Evolutionary conservation across 1,284 basidiomycete species (phyloP), one percentile per base, ranked within the genome.

Genomic region (Ustilago hordei): DNA sequence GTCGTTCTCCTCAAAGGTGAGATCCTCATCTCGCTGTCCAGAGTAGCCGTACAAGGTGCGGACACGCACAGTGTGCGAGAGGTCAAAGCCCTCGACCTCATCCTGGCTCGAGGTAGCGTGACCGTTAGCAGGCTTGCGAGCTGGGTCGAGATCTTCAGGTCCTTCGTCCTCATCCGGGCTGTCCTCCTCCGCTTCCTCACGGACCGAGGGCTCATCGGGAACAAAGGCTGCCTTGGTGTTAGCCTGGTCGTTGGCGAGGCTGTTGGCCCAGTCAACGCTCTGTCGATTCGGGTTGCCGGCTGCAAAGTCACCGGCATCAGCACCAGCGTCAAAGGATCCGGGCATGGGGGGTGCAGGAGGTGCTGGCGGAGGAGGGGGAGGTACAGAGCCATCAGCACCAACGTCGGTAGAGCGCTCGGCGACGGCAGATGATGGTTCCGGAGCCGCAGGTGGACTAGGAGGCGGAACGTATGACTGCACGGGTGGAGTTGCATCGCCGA

Each of bases 241-340:
- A 85, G 81, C 80, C 63, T 81, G 81, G 86, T 96, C 93, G 47
- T 92, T 91, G 9, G 95, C 95, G n/a, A 96, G 89, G 45, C 91
- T 92, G 63, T 91, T 90, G 84, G 94, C 93, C 95, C 95, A 98
- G 83, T 95, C 95, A 11, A 97, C 92, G 32, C 91, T 93, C 86
- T 95, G 92, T 70, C 92, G 89, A 82, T 93, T 91, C 59, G 87
- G 62, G 50, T 90, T 65, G 85, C 80, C 59, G 75, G 62, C 64
- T 41, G 41, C 52, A 80, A 81, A 84, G 88, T 87, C 38, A 55
- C 60, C 69, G 77, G 64, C 55, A 70, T 59, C 58, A 11, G 86
- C 79, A 43, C 84, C 82, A 9, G 84, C 69, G 38, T 81, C 68
- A 43, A 78, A 74, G 7, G 56, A 50, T 17, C 67, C 75, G 60